Evolutionary conservation across 2,329 filamentous ascomycete genomes (phyloP).

Genomic region (Cryphonectria japonica): DNA sequence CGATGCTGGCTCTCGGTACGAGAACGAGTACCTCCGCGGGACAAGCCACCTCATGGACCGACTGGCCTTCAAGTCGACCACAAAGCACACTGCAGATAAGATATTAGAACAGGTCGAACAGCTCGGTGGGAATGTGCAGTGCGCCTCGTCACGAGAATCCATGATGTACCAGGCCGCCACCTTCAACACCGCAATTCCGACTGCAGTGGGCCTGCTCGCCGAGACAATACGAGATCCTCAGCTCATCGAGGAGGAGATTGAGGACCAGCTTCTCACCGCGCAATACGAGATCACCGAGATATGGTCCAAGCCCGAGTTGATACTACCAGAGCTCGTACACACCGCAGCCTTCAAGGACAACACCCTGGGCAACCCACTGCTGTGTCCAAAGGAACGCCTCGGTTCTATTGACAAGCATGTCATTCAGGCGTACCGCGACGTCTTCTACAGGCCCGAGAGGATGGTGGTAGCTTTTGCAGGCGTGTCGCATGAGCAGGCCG

Average conservation of each 20-base stretch:
- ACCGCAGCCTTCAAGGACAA: slow-evolving; percentile 96
- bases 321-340: slow-evolving; percentile 92
- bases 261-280: slow-evolving; percentile 85
- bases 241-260: slow-evolving; percentile 85
- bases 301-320: slow-evolving; percentile 95
- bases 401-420: slow-evolving; percentile 72
- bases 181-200: slow-evolving; percentile 89
- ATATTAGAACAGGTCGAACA: slow-evolving; percentile 89
- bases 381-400: slow-evolving; percentile 87
- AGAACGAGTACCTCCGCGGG: slow-evolving; percentile 81
- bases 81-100: slow-evolving; percentile 71
- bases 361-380: slow-evolving; percentile 88
- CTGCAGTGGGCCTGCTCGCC: slow-evolving; percentile 80
- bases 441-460: slow-evolving; percentile 86
- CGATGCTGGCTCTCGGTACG: slow-evolving; percentile 92
- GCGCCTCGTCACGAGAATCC: slow-evolving; percentile 90
- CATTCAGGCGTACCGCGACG: slow-evolving; percentile 76
- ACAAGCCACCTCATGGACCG: slow-evolving; percentile 97
- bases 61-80: slow-evolving; percentile 90
- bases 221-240: slow-evolving; percentile 89
- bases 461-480: slow-evolving; percentile 96
- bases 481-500: slow-evolving; percentile 79
- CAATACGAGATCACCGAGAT: slow-evolving; percentile 97
- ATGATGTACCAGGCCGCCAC: slow-evolving; percentile 99
- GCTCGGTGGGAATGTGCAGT: slow-evolving; percentile 94